These are phyloP conservation scores for Fereydounia khargensis DNA, from an alignment of 1,284 basidiomycete species.

Conservation along the genomic window DNA sequence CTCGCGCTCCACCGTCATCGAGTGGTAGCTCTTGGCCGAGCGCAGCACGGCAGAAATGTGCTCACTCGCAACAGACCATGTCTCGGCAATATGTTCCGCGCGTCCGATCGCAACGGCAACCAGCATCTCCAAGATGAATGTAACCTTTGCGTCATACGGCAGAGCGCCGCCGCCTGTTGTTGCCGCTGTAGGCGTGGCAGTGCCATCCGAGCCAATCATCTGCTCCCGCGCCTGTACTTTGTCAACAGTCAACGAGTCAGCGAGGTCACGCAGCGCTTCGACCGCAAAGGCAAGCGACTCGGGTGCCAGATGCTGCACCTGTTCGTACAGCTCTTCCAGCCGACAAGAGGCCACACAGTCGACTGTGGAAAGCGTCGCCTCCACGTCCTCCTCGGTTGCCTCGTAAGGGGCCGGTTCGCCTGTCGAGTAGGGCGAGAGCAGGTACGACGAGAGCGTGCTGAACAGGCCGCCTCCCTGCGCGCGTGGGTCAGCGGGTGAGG, in stretches of 20 bases:
- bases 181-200: slow-evolving; percentile 40
- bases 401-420: slow-evolving; percentile 67
- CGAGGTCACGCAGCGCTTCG: slow-evolving; percentile 81
- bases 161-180: not conserved
- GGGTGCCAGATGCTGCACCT: slow-evolving; percentile 72
- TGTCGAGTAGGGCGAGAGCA: slow-evolving; percentile 86
- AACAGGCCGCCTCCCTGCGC: slow-evolving; percentile 81
- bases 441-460: slow-evolving; percentile 90
- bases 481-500: slow-evolving; percentile 76
- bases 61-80: slow-evolving; percentile 90
- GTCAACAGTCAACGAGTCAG: slow-evolving; percentile 78
- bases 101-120: not conserved
- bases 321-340: slow-evolving; percentile 87
- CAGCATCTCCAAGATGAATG: not conserved
- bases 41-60: slow-evolving; percentile 79
- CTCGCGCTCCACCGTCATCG: slow-evolving; percentile 89
- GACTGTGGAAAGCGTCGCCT: slow-evolving; percentile 89
- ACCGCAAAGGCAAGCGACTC: slow-evolving; percentile 74
- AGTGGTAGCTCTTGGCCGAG: slow-evolving; percentile 76
- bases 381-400: slow-evolving; percentile 78
- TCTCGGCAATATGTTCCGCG: slow-evolving; percentile 71
- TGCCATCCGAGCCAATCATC: slow-evolving; percentile 26
- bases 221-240: slow-evolving; percentile 56
- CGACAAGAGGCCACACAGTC: slow-evolving; percentile 93
- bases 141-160: not conserved